Evolutionary conservation across 805 yeast genomes (phyloP), one percentile per base, ranked within the genome.

Genomic region (Spathaspora sp.): DNA sequence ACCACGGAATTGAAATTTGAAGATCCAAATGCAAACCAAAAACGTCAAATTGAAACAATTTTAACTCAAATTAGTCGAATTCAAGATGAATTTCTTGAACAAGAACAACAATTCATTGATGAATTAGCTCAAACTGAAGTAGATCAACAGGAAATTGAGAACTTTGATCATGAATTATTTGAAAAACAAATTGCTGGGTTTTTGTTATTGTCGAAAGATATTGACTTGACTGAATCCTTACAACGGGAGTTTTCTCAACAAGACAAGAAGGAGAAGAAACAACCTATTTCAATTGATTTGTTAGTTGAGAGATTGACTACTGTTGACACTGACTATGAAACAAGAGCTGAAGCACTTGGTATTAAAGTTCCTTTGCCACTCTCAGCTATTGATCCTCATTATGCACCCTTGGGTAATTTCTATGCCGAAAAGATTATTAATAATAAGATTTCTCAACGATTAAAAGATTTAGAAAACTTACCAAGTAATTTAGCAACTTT

Each of bases 401-500:
- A 20, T 31, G 76, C 74, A 20, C 64, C 79, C 4, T 75, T 82
- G 46, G 88, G 88, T 2, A 70, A 72, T 42, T 64, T 69, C 31
- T 67, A 72, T 49, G 70, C 78, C 5, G 94, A 88, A 65, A 73
- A 73, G 42, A 66, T 76, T 8, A 75, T 87, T 11, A 67, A 79
- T 5, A 66, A 76, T 19, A 83, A 82, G 53, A 78, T 87, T 17
- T 73, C 80, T 6, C 75, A 76, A 47, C 76, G 93, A 64, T 70
- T 87, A 14, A 64, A 69, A 23, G 86, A 85, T 56, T 67, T 88
- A 53, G 91, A 86, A 63, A 74, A 67, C 48, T 60, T 87, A 14
- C 94, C 96, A 2, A 80, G 87, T 3, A 86, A 85, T 58, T 60
- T 88, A 48, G 93, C 92, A 23, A 76, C 89, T 2, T 39, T 76